A percentile compares a stretch with the other conserved stretches of the same genome.
Conservation (phyloP, 306 rosid genomes). For the Benincasa hispida region DNA sequence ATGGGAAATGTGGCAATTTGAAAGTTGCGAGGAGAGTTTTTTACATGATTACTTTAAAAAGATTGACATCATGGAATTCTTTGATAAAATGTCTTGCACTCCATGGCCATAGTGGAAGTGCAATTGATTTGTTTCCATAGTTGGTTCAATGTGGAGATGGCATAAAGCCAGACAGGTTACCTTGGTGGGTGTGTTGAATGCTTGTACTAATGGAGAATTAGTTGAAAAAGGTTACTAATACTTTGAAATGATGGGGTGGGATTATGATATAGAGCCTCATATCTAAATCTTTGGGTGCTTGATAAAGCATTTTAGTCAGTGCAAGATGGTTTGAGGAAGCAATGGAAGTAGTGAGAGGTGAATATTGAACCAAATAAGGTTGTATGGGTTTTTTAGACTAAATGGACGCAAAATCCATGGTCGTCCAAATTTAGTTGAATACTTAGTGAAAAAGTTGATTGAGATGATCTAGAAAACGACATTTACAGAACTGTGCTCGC, state of each 20-base stretch:
- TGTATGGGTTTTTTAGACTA: constrained; percentile 70
- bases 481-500: constrained; percentile 55
- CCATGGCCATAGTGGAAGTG: constrained; percentile 42
- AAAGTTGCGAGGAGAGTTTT: constrained; percentile 44
- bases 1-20: constrained; percentile 69
- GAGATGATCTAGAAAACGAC: constrained; percentile 60
- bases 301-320: constrained; percentile 67
- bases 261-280: constrained; percentile 39
- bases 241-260: constrained; percentile 40
- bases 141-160: constrained; percentile 25
- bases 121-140: constrained; percentile 41
- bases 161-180: constrained; percentile 47
- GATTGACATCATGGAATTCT: constrained; percentile 64
- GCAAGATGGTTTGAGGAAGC: constrained; percentile 72
- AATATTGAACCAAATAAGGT: constrained; percentile 65
- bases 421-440: constrained; percentile 48
- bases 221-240: constrained; percentile 48
- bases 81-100: constrained; percentile 66
- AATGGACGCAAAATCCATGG: constrained; percentile 67
- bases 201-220: constrained; percentile 73
- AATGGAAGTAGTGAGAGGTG: constrained; percentile 46
- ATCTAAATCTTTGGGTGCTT: constrained; percentile 68
- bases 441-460: constrained; percentile 39
- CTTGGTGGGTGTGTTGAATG: constrained; percentile 63
- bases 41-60: constrained; percentile 30